Percentiles rank a stretch among this genome's conserved stretches.
Conservation (phyloP, 768 basidiomycete genomes). For the Candolleomyces aberdarensis region DNA sequence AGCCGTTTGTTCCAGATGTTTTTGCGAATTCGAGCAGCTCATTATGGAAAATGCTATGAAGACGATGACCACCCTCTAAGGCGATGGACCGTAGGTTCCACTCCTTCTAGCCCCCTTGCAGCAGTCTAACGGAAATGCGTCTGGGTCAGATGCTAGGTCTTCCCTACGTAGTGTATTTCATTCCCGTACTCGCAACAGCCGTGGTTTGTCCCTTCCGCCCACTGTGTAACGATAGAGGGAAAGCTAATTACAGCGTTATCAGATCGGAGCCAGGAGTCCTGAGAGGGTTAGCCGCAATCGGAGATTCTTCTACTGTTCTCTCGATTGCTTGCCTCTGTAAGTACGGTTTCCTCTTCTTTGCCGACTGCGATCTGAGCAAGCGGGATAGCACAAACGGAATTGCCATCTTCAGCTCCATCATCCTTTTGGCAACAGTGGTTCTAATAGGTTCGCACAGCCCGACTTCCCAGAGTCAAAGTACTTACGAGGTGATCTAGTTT, state of each 20-base stretch:
- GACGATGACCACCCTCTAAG: slow-evolving; percentile 32
- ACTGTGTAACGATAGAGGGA: background rate
- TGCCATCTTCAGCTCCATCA: slow-evolving; percentile 34
- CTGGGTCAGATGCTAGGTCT: slow-evolving; percentile 34
- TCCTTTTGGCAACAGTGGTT: slow-evolving; percentile 36
- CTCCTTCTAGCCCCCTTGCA: background rate
- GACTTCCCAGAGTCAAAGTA: background rate
- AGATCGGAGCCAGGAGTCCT: slow-evolving; percentile 39
- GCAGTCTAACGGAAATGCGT: background rate
- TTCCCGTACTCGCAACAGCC: slow-evolving; percentile 37
- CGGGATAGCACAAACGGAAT: slow-evolving; percentile 37
- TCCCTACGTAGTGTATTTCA: slow-evolving; percentile 40
- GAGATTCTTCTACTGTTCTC: slow-evolving; percentile 52
- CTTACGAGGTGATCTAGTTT: slow-evolving; percentile 26
- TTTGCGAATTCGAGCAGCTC: slow-evolving; percentile 35
- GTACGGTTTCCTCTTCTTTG: slow-evolving; percentile 6
- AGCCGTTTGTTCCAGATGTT: slow-evolving; percentile 37
- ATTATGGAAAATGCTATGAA: slow-evolving; percentile 26
- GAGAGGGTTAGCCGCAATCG: slow-evolving; percentile 39
- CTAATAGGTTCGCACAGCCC: slow-evolving; percentile 31
- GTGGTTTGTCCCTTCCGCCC: slow-evolving; percentile 23
- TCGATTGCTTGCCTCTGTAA: slow-evolving; percentile 34
- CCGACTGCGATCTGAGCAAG: slow-evolving; percentile 4
- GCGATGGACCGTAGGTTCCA: slow-evolving; percentile 33
- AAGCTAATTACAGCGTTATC: background rate